phyloP scores from a whole-genome alignment of 2,329 filamentous ascomycete genomes.

The Rosellinia necatrix region DNA sequence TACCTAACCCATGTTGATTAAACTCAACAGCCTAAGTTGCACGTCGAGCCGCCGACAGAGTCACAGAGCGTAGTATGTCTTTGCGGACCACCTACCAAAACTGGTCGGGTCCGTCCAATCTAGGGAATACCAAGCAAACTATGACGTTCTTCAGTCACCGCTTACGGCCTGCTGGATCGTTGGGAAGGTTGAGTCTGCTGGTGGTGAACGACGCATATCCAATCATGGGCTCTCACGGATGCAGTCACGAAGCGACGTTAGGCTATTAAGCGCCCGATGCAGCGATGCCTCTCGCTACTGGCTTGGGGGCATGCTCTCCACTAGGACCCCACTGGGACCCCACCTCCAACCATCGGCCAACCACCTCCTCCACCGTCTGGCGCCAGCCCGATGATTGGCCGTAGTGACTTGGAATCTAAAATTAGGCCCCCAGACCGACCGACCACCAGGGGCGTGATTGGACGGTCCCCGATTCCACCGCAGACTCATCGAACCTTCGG shows the following conservation, averaged over 20 bases:
- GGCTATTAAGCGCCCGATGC: slow-evolving; percentile 39
- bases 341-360: slow-evolving; percentile 28
- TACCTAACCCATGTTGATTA: no score
- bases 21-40: not conserved
- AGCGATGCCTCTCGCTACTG: slow-evolving; percentile 35
- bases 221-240: slow-evolving; percentile 25
- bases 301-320: slow-evolving; percentile 32
- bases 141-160: slow-evolving; percentile 12
- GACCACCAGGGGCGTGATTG: slow-evolving; percentile 33
- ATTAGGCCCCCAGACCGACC: slow-evolving; percentile 34
- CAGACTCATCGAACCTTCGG: slow-evolving; percentile 26
- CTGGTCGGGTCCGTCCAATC: not conserved
- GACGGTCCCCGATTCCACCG: slow-evolving; percentile 29
- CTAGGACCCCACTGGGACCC: slow-evolving; percentile 18
- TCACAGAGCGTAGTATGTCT: not conserved
- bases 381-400: slow-evolving; percentile 34
- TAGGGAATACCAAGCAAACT: slow-evolving; percentile 4
- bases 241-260: slow-evolving; percentile 26
- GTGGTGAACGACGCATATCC: slow-evolving; percentile 25
- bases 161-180: not conserved
- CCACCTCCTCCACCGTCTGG: slow-evolving; percentile 29
- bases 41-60: slow-evolving; percentile 11
- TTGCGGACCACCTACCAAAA: not conserved
- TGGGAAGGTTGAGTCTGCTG: slow-evolving; percentile 11
- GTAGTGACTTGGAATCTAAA: slow-evolving; percentile 36